Base-by-base conservation (phyloP, 495 filamentous ascomycete species). In the Schizothecium vesticola region DNA sequence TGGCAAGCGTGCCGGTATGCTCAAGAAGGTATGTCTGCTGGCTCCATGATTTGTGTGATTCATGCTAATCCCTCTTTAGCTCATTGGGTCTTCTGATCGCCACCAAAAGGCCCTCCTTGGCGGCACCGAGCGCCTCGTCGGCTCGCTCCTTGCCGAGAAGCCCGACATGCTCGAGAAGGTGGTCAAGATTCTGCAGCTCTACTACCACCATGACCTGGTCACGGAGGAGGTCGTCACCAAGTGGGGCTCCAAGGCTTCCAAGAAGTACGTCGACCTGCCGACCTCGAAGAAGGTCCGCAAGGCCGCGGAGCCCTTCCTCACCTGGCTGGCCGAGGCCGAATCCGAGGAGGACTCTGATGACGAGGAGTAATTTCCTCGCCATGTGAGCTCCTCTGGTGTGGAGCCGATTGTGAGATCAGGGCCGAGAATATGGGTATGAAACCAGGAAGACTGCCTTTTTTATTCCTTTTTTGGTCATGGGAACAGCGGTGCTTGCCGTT, bases 21-120 rank as follows among this genome's bases (percentile, higher is more conserved):
- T 99, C 68, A 96, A 95, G 83, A 92, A 93, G 80, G 88, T 90
- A 80, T 69, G 84, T 82, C 58, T 43, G 19, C 29, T 51, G 16
- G 12, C 10, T 12, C 9, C 16, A 58, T 58, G 24, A 23, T 28
- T 57, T 24, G 6, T n/a, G 13, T 51, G 31, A 55, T 16, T 28
- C 56, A 56, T 69, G 69, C 81, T 85, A 78, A 86, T 72, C 63
- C 19, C 33, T 25, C 55, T 11, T 12, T 65, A 90, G 90, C 86
- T 97, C 83, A 87, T 96, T 73, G 43, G 43, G 7, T 90, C 88
- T 24, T 92, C 92, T 26, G 95, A 99, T 74, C 89, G 90, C 65
- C 94, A 98, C 78, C 88, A 98, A 83, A 97, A 95, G 86, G 94
- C 95, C 63, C 89, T 99, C 79, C 88, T 99, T n/a, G 96, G 96